Conservation (phyloP, 2,329 filamentous ascomycete species). For the Sporothrix inflata region DNA sequence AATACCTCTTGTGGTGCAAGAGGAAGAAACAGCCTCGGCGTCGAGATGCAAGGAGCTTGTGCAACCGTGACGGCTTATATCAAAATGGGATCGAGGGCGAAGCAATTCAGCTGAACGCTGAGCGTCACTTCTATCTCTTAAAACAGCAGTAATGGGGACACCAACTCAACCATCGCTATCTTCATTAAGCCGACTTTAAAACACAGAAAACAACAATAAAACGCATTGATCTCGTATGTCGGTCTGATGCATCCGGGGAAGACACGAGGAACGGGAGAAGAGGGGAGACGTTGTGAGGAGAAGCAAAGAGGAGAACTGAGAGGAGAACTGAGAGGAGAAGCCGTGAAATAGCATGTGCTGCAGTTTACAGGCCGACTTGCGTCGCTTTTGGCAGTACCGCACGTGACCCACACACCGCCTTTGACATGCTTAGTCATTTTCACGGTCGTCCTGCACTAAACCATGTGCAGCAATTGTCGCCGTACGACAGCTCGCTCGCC, state of each 20-base stretch:
- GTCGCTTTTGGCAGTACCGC: not conserved
- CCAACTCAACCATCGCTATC: not conserved
- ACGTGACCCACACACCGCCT: not conserved
- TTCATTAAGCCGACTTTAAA: not conserved
- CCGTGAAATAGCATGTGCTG: not conserved
- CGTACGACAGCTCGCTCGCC: not conserved
- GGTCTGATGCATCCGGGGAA: slow-evolving; percentile 45
- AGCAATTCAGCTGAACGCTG: not conserved
- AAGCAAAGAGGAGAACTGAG: slow-evolving; percentile 13
- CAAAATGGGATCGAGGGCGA: not conserved
- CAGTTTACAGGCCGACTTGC: too few species aligned
- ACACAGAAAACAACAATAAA: not conserved
- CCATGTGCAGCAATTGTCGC: not conserved
- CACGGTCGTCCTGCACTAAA: not conserved
- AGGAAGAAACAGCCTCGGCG: slow-evolving; percentile 12
- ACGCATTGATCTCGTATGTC: slow-evolving; percentile 10
- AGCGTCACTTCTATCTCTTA: not conserved
- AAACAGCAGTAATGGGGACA: not conserved
- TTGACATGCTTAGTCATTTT: slow-evolving; percentile 7
- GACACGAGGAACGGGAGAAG: not conserved
- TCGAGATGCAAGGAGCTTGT: not conserved
- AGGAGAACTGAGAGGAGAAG: not conserved
- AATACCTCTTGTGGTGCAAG: not conserved
- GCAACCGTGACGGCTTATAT: not conserved
- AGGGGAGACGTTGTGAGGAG: slow-evolving; percentile 13